Conservation (phyloP, 495 filamentous ascomycete genomes). For the Lichenothelia convexa region DNA sequence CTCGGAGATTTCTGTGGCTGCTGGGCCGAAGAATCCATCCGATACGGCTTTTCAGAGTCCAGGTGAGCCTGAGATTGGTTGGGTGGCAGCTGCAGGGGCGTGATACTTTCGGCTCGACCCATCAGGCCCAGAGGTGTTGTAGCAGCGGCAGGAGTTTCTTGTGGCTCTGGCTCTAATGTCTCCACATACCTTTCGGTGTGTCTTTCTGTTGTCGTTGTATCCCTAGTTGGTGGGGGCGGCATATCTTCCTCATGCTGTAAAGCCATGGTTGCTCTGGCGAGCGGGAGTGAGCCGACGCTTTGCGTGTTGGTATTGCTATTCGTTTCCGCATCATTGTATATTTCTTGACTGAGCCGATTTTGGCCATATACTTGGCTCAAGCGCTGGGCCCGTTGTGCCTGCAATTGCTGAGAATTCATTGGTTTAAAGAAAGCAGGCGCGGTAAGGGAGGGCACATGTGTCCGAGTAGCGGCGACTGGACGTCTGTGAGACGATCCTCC, state of each 20-base stretch:
- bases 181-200: no score
- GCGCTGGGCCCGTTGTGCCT: slow-evolving; percentile 62
- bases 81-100: slow-evolving; percentile 43
- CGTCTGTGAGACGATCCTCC: slow-evolving; percentile 24
- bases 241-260: slow-evolving; percentile 61
- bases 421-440: slow-evolving; percentile 87
- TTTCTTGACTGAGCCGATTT: slow-evolving; percentile 19
- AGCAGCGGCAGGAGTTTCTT: no score
- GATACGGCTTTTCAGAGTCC: slow-evolving; percentile 33
- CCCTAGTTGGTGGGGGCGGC: slow-evolving; percentile 55
- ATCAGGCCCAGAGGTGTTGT: no score
- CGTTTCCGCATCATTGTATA: slow-evolving; percentile 26
- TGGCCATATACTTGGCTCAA: slow-evolving; percentile 26
- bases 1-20: slow-evolving; percentile 44
- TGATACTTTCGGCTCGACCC: slow-evolving; percentile 56
- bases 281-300: slow-evolving; percentile 11
- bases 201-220: no score
- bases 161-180: no score
- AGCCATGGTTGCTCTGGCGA: slow-evolving; percentile 2
- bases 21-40: not conserved
- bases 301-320: slow-evolving; percentile 17
- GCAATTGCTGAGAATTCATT: slow-evolving; percentile 89
- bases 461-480: slow-evolving; percentile 46
- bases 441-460: slow-evolving; percentile 76
- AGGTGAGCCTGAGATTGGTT: slow-evolving; percentile 34